Conservation (phyloP, 352 stramenopile genomes). For the Aphanomyces astaci region DNA sequence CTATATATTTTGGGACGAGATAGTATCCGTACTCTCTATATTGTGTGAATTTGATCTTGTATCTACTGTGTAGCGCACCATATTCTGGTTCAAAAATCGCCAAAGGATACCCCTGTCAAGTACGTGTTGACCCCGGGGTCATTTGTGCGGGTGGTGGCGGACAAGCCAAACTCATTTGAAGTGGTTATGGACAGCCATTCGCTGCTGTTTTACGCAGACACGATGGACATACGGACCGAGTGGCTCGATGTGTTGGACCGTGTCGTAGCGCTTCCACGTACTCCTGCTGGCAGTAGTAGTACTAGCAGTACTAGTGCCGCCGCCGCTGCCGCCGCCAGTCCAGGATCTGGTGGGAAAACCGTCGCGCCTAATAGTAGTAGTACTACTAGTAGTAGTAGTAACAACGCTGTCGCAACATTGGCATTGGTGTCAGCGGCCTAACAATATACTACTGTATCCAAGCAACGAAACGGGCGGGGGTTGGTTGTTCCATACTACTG, state of each 20-base stretch:
- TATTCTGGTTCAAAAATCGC: slow-evolving; percentile 16
- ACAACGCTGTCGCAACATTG: neutral
- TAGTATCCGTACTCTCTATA: no score
- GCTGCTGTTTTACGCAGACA: slow-evolving; percentile 19
- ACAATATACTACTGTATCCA: no score
- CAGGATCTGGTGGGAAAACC: no score
- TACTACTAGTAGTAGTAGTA: neutral
- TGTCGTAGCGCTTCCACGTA: neutral
- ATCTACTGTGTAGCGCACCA: slow-evolving; percentile 11
- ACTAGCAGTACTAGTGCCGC: neutral
- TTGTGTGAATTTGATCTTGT: no score
- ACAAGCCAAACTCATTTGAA: slow-evolving; percentile 24
- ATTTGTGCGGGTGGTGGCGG: neutral
- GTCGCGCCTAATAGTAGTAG: no score
- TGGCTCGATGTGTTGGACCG: slow-evolving; percentile 9
- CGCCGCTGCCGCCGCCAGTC: neutral
- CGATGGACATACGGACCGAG: neutral
- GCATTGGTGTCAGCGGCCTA: neutral
- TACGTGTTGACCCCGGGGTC: neutral
- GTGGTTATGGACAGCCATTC: slow-evolving; percentile 13
- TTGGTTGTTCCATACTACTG: no score
- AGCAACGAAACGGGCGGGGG: no score
- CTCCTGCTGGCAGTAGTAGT: no score
- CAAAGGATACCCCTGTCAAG: slow-evolving; percentile 11
- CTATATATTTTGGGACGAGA: no score